These are phyloP conservation scores for Cladorrhinum sp. DNA, from an alignment of 2,329 filamentous ascomycete genomes.

Conservation along the genomic window DNA sequence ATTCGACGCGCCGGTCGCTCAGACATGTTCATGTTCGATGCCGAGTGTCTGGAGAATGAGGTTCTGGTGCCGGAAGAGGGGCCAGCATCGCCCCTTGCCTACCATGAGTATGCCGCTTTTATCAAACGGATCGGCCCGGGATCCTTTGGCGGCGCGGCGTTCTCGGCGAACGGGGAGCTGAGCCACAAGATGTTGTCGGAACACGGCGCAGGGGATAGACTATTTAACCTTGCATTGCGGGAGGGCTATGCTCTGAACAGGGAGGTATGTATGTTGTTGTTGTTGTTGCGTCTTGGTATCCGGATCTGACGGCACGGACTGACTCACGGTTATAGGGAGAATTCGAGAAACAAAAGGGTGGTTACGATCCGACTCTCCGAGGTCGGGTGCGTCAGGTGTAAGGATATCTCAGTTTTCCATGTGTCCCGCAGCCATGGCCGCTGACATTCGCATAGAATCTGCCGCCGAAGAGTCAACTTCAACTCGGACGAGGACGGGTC, in stretches of 20 bases:
- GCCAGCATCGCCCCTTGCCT: neutral
- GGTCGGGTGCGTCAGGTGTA: neutral
- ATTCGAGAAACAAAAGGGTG: neutral
- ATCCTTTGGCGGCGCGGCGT: neutral
- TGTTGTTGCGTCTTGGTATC: neutral
- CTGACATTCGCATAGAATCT: conserved; percentile 29
- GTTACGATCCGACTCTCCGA: neutral
- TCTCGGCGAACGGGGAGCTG: conserved; percentile 1
- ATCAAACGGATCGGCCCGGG: neutral
- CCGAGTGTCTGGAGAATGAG: neutral
- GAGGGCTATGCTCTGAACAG: neutral
- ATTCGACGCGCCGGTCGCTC: neutral
- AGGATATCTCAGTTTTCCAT: neutral
- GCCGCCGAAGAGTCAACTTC: conserved; percentile 35
- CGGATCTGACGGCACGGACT: neutral
- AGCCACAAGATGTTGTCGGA: conserved; percentile 1
- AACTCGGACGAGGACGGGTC: conserved; percentile 28
- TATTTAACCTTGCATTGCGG: conserved; percentile 1
- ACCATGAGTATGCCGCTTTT: conserved; percentile 7
- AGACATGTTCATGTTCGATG: conserved; percentile 4
- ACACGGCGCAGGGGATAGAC: neutral
- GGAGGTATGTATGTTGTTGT: neutral
- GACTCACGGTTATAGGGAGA: neutral
- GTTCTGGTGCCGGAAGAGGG: neutral
- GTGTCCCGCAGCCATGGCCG: too few species aligned